Percentiles rank a stretch among this genome's conserved stretches.
These are phyloP conservation scores for Rhodotorula diobovata DNA, from an alignment of 768 basidiomycete genomes.

Conservation along the genomic window DNA sequence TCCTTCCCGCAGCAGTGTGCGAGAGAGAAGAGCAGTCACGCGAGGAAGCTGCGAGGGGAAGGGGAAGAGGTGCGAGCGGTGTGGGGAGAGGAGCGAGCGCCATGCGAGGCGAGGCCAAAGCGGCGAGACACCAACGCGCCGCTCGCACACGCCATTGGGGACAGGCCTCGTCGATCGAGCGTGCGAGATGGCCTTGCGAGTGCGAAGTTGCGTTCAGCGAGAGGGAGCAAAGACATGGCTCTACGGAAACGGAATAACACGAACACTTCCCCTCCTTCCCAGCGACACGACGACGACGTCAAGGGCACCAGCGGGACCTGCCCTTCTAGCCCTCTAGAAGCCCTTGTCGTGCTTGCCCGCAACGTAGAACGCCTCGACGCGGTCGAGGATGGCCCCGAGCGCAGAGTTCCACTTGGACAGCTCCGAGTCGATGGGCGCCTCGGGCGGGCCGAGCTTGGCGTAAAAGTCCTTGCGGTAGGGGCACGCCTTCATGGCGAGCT, in stretches of 20 bases:
- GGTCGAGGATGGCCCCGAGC: conserved; percentile 54
- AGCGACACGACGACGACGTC: background rate
- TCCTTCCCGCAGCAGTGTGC: too few relatives aligned
- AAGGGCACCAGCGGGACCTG: background rate
- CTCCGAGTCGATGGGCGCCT: conserved; percentile 53
- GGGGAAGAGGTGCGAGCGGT: background rate
- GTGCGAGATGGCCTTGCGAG: background rate
- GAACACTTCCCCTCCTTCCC: background rate
- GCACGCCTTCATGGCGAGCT: conserved; percentile 67
- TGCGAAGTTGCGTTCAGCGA: background rate
- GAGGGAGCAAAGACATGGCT: background rate
- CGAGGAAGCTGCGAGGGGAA: background rate
- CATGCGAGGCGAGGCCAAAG: background rate
- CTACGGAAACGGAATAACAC: background rate
- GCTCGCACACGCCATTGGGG: too few relatives aligned
- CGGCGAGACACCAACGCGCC: background rate
- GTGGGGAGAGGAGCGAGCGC: background rate
- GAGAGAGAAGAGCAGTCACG: too few relatives aligned
- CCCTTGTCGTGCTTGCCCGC: conserved; percentile 52
- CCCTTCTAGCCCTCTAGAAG: conserved; percentile 46
- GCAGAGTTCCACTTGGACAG: conserved; percentile 58
- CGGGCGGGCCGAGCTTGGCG: conserved; percentile 55
- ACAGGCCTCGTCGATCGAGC: too few relatives aligned
- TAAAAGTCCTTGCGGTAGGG: conserved; percentile 61
- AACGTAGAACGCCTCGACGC: conserved; percentile 54